A percentile compares a stretch with the other conserved stretches of the same genome.
Evolutionary conservation across 257 asterid genomes (phyloP).

Genomic region (Orobanche coerulescens): DNA sequence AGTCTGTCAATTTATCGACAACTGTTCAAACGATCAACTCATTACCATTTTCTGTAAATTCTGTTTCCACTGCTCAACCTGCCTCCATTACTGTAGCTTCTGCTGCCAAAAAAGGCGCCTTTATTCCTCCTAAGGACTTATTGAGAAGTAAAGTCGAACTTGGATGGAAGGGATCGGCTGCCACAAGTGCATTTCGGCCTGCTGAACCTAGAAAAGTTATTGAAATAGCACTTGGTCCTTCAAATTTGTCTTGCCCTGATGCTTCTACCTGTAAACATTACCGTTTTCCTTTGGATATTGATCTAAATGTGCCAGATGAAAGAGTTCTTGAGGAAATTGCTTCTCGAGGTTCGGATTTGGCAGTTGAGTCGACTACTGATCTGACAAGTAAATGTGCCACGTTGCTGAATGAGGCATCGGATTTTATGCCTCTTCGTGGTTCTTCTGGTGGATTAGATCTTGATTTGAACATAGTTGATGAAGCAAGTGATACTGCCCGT

Average conservation of each 20-base stretch:
- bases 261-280: constrained; percentile 29
- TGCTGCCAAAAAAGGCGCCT: constrained; percentile 41
- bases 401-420: constrained; percentile 21
- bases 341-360: constrained; percentile 20
- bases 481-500: constrained; percentile 25
- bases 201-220: constrained; percentile 43
- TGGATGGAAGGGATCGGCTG: constrained; percentile 56
- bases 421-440: constrained; percentile 27
- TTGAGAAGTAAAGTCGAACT: constrained; percentile 39
- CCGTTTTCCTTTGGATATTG: constrained; percentile 32
- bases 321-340: constrained; percentile 30
- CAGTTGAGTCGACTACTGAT: constrained; percentile 17
- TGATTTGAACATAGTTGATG: constrained; percentile 37
- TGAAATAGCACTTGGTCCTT: constrained; percentile 19
- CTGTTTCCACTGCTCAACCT: constrained; percentile 23
- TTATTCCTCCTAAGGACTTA: constrained; percentile 41
- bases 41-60: constrained; percentile 27
- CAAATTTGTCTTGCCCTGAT: constrained; percentile 21
- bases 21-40: constrained; percentile 32
- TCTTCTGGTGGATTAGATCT: constrained; percentile 32
- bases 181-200: constrained; percentile 55
- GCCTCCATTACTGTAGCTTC: constrained; percentile 39
- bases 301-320: constrained; percentile 36
- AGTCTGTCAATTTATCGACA: constrained; percentile 22
- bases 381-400: constrained; percentile 18